Conservation (phyloP, 768 basidiomycete species). For the Termitomyces sp. region DNA sequence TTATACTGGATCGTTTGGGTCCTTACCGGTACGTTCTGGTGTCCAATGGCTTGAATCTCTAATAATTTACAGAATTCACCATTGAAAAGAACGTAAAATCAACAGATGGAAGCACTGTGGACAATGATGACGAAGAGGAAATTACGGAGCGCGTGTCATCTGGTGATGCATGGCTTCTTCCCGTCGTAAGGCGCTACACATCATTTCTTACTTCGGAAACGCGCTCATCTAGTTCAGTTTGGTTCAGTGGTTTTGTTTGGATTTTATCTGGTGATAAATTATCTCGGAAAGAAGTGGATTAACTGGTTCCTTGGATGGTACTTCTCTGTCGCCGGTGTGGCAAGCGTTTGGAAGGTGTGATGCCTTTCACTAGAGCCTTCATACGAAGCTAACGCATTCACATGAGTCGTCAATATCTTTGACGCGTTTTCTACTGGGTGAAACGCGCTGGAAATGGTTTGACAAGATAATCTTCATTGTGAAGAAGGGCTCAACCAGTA, state of each 20-base stretch:
- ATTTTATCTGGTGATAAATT: conserved; percentile 69
- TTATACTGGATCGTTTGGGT: conserved; percentile 66
- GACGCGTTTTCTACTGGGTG: conserved; percentile 45
- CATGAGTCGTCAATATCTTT: conserved; percentile 50
- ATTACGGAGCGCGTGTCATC: conserved; percentile 58
- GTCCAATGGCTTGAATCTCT: neutral
- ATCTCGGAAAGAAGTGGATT: conserved; percentile 77
- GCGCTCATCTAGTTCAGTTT: conserved; percentile 35
- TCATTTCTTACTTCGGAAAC: neutral
- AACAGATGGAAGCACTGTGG: conserved; percentile 17
- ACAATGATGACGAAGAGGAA: conserved; percentile 58
- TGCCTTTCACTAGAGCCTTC: conserved; percentile 10
- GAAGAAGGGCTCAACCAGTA: conserved; percentile 47
- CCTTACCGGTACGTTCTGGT: conserved; percentile 53
- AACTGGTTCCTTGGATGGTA: conserved; percentile 80
- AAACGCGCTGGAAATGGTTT: conserved; percentile 54
- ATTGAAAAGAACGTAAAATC: conserved; percentile 21
- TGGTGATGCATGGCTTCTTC: conserved; percentile 72
- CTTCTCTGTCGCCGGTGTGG: conserved; percentile 62
- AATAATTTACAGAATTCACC: neutral
- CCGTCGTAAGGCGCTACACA: conserved; percentile 50
- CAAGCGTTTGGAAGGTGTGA: conserved; percentile 65
- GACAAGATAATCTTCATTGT: conserved; percentile 40
- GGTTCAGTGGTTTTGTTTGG: conserved; percentile 69
- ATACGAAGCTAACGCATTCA: neutral